Evolutionary conservation across 345 rosid genomes (phyloP).

Genomic region (Euphorbia tirucalli): DNA sequence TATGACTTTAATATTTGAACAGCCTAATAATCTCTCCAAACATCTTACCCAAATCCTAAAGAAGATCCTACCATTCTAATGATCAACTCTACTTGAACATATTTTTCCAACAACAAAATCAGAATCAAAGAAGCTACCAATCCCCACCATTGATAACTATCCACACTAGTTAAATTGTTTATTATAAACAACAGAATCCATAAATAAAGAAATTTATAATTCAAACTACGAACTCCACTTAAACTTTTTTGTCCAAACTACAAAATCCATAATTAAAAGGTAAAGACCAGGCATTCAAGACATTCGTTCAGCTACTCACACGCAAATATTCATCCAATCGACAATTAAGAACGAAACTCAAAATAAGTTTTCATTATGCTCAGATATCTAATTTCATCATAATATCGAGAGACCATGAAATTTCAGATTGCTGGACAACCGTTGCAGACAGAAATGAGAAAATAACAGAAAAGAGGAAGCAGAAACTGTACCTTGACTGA

Average conservation of each 20-base stretch:
- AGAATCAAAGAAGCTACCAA: background rate
- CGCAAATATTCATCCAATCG: background rate
- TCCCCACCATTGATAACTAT: too few relatives aligned
- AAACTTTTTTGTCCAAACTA: background rate
- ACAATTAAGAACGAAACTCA: background rate
- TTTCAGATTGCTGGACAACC: background rate
- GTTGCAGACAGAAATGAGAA: background rate
- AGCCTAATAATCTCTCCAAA: background rate
- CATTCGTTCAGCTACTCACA: too few relatives aligned
- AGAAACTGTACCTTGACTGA: constrained; percentile 57
- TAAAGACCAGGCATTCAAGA: background rate
- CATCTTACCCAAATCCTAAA: background rate
- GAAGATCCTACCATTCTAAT: background rate
- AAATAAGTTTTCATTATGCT: background rate
- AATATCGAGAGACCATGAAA: background rate
- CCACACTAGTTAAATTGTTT: too few relatives aligned
- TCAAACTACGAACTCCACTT: background rate
- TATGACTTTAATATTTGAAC: background rate
- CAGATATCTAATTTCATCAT: background rate
- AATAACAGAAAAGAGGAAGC: background rate
- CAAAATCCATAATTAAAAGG: background rate
- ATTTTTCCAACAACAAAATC: background rate
- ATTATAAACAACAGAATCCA: too few relatives aligned
- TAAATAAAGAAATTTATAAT: too few relatives aligned
- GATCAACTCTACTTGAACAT: background rate